Conservation (phyloP, 2,329 filamentous ascomycete species). For the Fusarium torulosum region DNA sequence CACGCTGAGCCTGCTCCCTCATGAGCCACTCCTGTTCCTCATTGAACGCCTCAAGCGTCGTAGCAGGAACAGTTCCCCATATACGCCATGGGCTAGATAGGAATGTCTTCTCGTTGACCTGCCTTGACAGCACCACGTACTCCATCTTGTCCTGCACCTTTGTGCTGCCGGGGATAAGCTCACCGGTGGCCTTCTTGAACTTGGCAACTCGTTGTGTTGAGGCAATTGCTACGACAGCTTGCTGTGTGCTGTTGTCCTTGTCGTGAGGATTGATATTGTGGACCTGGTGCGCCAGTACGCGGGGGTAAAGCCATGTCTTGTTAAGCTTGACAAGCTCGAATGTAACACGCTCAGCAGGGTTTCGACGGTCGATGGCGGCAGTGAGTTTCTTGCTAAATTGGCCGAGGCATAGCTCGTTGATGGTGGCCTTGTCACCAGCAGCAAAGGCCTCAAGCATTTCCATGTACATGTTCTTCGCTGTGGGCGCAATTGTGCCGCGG, state of each 20-base stretch:
- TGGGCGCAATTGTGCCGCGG: conserved; percentile 59
- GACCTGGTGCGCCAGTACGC: conserved; percentile 68
- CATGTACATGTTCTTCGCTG: conserved; percentile 70
- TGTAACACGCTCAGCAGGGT: conserved; percentile 57
- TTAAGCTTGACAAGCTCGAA: conserved; percentile 70
- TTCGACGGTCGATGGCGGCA: conserved; percentile 66
- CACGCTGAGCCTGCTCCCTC: conserved; percentile 51
- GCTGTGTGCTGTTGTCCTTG: conserved; percentile 56
- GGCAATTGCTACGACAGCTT: conserved; percentile 70
- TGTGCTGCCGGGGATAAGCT: conserved; percentile 60
- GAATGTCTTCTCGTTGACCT: conserved; percentile 61
- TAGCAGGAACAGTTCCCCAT: conserved; percentile 72
- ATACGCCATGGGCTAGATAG: conserved; percentile 69
- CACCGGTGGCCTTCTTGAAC: conserved; percentile 54
- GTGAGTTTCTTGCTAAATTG: conserved; percentile 65
- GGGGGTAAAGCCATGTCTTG: conserved; percentile 56
- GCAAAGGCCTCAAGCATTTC: conserved; percentile 73
- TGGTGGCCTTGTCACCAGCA: conserved; percentile 63
- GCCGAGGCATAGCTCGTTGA: conserved; percentile 66
- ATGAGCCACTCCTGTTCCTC: conserved; percentile 54
- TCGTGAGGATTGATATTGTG: conserved; percentile 60
- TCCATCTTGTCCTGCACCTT: conserved; percentile 69
- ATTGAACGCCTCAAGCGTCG: conserved; percentile 59
- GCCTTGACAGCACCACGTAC: conserved; percentile 71
- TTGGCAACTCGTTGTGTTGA: conserved; percentile 67